Evolutionary conservation across 2,329 filamentous ascomycete species (phyloP), one percentile per base, ranked within the genome.

Genomic region (Paracoccidioides brasiliensis): DNA sequence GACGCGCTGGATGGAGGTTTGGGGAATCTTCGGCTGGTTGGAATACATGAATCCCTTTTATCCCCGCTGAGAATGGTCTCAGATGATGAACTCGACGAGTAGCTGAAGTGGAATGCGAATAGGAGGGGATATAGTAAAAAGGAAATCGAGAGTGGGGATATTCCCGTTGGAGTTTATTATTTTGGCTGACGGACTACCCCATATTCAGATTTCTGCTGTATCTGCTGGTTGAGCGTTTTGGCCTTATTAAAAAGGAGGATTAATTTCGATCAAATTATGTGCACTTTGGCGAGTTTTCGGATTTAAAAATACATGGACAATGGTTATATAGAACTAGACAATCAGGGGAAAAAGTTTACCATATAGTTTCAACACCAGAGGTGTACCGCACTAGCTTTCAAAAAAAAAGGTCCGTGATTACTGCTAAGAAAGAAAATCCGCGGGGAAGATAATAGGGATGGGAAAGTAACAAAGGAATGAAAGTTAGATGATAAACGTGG

Each of bases 61-160:
- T 12, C 48, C 14, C 30, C 44, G 53, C 3, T 15, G 33, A 42
- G 38, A 14, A 15, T 1, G 22, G 38, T 42, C 30, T 63, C 64
- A 22, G 64, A 66, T 42, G 62, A 63, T 37, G 63, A 63, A 52
- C 48, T 70, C n/a, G 65, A 68, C 52, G 56, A 64, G 14, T 53
- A 63, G 44, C 56, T 70, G 41, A 52, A 57, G 41, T 55, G 57
- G 30, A 62, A 64, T 33, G 60, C 59, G 5, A 10, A 43, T n/a
- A 46, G 41, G 5, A 48, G 54, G 14, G 58, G 56, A 44, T 55
- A 54, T 41, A 51, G 55, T 22, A 53, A 55, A 41, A 42, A 37
- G 7, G 46, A 58, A 28, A 40, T 58, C 32, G 58, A 58, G 43
- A 55, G 53, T 28, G 58, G 58, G 3, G 54, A 56, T 42, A 55